Base-by-base conservation (phyloP, 306 rosid species). In the Cicer bijugum region DNA sequence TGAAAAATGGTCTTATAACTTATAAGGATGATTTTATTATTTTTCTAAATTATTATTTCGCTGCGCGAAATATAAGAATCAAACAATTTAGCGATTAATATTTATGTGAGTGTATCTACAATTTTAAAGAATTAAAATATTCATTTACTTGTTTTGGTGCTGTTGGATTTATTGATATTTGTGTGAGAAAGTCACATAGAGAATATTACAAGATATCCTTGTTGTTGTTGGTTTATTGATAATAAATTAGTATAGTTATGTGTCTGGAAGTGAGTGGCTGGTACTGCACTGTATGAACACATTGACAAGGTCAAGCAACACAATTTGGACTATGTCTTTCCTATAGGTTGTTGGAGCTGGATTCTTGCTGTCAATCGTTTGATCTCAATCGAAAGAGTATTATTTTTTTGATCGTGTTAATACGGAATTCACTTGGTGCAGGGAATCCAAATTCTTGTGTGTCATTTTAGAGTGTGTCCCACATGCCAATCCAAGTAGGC, bases 281-380 rank as follows among this genome's bases (percentile, higher is more conserved):
- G 14, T 44, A 56, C 77, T 43, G 20, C 38, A 44, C 1, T 15
- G 61, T 74, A 48, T 78, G 69, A 52, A 63, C 77, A 19, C 64
- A 46, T 74, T 79, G 89, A 86, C 83, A 37, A 57, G 72, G 87
- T 89, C 82, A 46, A 45, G 42, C 16, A 45, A 2, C 66, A 57
- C 67, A 75, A 68, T 52, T 71, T 84, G 69, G 88, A 84, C 83
- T 46, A 0, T n/a, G 19, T 75, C 81, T 50, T 74, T 68, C 50
- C 5, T 4, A 7, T 69, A 16, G 15, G 9, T 55, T 1, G 69
- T 37, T 56, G 35, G 35, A 28, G 5, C 35, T 28, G 35, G 35
- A 28, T 28, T 28, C 5, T 3, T 28, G 35, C 5, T 28, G 35
- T 28, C 5, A 28, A 23, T 23, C 33, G 33, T 23, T 0, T 23